These are phyloP conservation scores for Neophaeococcomyces aloes DNA, from an alignment of 2,329 filamentous ascomycete species.

Conservation along the genomic window DNA sequence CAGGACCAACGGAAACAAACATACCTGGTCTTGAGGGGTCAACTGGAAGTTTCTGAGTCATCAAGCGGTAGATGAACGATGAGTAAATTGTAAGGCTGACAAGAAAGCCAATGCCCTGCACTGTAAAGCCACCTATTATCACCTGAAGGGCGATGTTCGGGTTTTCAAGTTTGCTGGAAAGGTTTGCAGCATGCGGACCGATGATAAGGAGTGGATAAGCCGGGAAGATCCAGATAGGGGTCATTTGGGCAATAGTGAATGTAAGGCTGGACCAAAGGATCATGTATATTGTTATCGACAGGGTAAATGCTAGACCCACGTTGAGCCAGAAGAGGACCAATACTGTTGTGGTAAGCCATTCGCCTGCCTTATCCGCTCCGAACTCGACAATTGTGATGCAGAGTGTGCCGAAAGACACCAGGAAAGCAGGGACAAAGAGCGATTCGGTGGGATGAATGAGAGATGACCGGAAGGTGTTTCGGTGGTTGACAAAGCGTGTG, in stretches of 20 bases:
- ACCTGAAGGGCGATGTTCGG: slow-evolving; percentile 40
- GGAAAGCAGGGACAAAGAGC: slow-evolving; percentile 61
- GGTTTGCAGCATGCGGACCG: slow-evolving; percentile 58
- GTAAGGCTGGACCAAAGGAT: slow-evolving; percentile 58
- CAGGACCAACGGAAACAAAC: slow-evolving; percentile 74
- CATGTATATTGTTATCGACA: slow-evolving; percentile 63
- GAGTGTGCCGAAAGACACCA: slow-evolving; percentile 62
- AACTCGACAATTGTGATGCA: slow-evolving; percentile 72
- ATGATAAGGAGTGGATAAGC: slow-evolving; percentile 71
- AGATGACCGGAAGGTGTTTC: slow-evolving; percentile 59
- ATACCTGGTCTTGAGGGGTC: slow-evolving; percentile 70
- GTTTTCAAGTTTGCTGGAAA: slow-evolving; percentile 38
- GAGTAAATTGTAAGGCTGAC: slow-evolving; percentile 69
- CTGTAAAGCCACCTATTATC: slow-evolving; percentile 48
- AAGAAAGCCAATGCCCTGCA: slow-evolving; percentile 56
- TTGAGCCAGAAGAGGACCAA: slow-evolving; percentile 66
- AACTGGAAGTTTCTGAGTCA: slow-evolving; percentile 74
- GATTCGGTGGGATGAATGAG: slow-evolving; percentile 69
- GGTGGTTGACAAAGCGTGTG: slow-evolving; percentile 58
- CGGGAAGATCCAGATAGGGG: slow-evolving; percentile 78
- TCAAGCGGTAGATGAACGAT: slow-evolving; percentile 73
- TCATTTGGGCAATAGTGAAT: slow-evolving; percentile 72
- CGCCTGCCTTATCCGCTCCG: slow-evolving; percentile 50
- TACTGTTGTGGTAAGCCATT: slow-evolving; percentile 53
- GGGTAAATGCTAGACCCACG: slow-evolving; percentile 53